phyloP scores from a whole-genome alignment of 2,329 filamentous ascomycete species.

The Verticillium alfalfae region DNA sequence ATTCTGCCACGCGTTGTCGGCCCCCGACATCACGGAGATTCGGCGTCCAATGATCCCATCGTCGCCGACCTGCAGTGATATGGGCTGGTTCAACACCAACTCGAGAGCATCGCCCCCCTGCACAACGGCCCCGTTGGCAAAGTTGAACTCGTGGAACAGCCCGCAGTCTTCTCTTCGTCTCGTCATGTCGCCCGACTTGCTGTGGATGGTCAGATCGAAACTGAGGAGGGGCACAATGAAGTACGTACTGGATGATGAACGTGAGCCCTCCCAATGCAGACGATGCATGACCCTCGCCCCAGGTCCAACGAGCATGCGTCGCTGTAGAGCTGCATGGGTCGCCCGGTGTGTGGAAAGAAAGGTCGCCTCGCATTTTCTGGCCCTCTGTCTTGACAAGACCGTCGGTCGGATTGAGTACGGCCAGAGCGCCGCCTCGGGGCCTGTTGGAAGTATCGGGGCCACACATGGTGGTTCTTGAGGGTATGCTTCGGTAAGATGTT shows the following conservation, averaged over 20 bases:
- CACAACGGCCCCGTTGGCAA: constrained; percentile 15
- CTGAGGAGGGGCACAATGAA: neutral
- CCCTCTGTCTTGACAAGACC: neutral
- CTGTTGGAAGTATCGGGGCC: constrained; percentile 33
- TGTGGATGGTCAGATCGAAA: constrained; percentile 10
- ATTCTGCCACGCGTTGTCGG: constrained; percentile 14
- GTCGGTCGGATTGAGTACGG: constrained; percentile 27
- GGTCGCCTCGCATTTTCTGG: constrained; percentile 22
- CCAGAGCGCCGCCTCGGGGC: constrained; percentile 40
- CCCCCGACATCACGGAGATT: constrained; percentile 31
- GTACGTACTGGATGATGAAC: constrained; percentile 39
- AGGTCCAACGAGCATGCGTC: constrained; percentile 36
- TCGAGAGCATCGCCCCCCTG: constrained; percentile 18
- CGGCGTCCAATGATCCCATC: constrained; percentile 43
- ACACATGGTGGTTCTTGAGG: constrained; percentile 34
- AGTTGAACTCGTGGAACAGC: constrained; percentile 29
- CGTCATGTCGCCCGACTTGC: constrained; percentile 37
- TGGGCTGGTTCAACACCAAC: constrained; percentile 26
- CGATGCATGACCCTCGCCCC: constrained; percentile 8
- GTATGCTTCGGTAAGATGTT: neutral
- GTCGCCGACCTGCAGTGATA: constrained; percentile 37
- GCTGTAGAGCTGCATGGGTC: constrained; percentile 27
- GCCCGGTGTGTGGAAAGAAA: constrained; percentile 37
- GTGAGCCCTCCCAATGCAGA: constrained; percentile 17
- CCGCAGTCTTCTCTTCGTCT: constrained; percentile 33